Percentiles rank a stretch among this genome's conserved stretches.
Conservation (phyloP, 2,329 filamentous ascomycete genomes). For the Westerdykella ornata region DNA sequence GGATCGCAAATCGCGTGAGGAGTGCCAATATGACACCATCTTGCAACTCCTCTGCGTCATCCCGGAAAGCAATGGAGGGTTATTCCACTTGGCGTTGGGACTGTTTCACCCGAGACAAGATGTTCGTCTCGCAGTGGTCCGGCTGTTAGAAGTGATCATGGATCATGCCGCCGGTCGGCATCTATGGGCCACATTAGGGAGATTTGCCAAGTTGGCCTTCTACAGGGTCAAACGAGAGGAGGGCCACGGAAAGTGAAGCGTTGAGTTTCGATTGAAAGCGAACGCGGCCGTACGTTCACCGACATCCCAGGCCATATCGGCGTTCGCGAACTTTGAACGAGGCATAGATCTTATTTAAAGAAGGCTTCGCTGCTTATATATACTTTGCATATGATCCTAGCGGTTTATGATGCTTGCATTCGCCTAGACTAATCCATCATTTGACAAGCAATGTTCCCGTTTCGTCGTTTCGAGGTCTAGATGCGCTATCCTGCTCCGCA, state of each 20-base stretch:
- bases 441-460: too few relatives aligned
- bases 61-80: conserved; percentile 75
- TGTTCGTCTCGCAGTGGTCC: conserved; percentile 69
- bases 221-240: conserved; percentile 66
- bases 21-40: conserved; percentile 36
- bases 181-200: conserved; percentile 80
- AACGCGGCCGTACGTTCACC: too few relatives aligned
- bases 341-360: too few relatives aligned
- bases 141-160: conserved; percentile 72
- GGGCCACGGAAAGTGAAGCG: conserved; percentile 3
- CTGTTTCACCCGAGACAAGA: conserved; percentile 83
- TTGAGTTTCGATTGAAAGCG: neutral
- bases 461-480: too few relatives aligned
- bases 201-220: conserved; percentile 83
- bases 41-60: conserved; percentile 67
- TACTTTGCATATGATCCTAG: too few relatives aligned
- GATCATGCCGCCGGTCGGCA: conserved; percentile 87
- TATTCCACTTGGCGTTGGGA: conserved; percentile 87
- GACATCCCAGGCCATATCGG: too few relatives aligned
- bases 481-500: too few relatives aligned
- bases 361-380: too few relatives aligned
- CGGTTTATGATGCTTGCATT: too few relatives aligned
- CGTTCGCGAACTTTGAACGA: too few relatives aligned
- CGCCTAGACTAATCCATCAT: too few relatives aligned
- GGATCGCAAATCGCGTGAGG: conserved; percentile 16